Percentiles rank a stretch among this genome's conserved stretches.
phyloP scores from a whole-genome alignment of 1,284 basidiomycete species.

The Naganishia sp. region DNA sequence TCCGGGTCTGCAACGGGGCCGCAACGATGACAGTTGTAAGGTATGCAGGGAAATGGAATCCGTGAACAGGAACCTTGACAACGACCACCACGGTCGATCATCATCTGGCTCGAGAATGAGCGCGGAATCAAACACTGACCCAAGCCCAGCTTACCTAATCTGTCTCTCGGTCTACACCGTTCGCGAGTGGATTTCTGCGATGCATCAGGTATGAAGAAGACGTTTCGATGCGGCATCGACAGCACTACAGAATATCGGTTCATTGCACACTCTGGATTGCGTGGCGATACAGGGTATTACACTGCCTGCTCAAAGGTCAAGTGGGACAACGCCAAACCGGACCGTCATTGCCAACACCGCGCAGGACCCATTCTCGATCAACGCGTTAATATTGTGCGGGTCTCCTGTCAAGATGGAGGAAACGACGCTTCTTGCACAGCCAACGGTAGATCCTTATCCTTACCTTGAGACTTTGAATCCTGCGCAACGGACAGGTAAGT shows the following conservation, averaged over 20 bases:
- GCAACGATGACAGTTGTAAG: no score
- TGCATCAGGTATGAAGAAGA: slow-evolving; percentile 5
- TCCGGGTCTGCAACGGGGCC: not conserved
- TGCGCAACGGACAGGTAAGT: slow-evolving; percentile 29
- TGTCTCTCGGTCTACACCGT: not conserved
- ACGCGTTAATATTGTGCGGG: no score
- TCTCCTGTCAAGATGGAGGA: no score
- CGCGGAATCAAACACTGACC: not conserved
- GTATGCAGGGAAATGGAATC: no score
- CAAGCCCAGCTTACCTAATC: slow-evolving; percentile 9
- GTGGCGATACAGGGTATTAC: no score
- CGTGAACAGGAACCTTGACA: not conserved
- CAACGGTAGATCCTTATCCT: not conserved
- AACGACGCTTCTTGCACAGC: no score
- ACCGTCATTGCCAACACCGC: no score
- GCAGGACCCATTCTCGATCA: no score
- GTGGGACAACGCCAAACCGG: no score
- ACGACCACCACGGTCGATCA: not conserved
- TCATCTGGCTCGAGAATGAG: not conserved
- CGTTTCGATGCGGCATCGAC: not conserved
- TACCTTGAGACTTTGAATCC: slow-evolving; percentile 30
- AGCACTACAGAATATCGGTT: no score
- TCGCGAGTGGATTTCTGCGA: not conserved
- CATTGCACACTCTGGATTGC: no score
- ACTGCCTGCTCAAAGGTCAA: no score